These are phyloP conservation scores for Eremochloa ophiuroides DNA, from an alignment of 176 grass and related monocot genomes.

Conservation along the genomic window DNA sequence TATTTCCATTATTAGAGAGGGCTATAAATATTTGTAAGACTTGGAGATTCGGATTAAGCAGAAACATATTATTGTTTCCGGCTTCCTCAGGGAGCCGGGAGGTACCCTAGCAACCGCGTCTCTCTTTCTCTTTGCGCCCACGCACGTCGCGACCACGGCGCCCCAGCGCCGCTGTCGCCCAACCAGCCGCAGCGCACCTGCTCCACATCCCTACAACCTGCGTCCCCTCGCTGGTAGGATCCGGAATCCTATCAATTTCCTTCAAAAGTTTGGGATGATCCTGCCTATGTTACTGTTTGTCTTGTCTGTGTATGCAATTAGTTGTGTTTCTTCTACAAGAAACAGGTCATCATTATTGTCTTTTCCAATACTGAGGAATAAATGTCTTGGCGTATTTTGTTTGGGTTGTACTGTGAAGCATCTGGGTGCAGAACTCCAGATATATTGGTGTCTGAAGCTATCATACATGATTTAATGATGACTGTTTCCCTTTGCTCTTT, in stretches of 20 bases:
- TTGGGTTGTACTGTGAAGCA: background rate
- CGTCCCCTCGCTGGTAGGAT: no score
- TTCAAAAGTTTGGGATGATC: background rate
- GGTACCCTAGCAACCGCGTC: no score
- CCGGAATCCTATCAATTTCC: background rate
- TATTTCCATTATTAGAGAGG: no score
- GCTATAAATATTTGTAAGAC: no score
- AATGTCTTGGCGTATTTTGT: background rate
- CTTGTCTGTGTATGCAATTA: background rate
- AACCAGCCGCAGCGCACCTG: no score
- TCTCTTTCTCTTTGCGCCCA: no score
- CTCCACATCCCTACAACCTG: no score
- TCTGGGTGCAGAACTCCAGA: background rate
- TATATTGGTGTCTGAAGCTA: slow-evolving; percentile 22
- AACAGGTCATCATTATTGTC: background rate
- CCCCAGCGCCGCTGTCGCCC: no score
- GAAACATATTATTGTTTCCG: no score
- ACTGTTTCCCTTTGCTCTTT: slow-evolving; percentile 6
- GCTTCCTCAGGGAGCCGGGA: no score
- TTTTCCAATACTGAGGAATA: background rate
- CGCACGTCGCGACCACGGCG: no score
- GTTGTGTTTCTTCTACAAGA: background rate
- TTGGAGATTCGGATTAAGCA: no score
- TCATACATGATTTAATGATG: background rate
- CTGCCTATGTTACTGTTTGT: background rate